These are phyloP conservation scores for Tulasnella sp. DNA, from an alignment of 768 basidiomycete genomes.

Conservation along the genomic window DNA sequence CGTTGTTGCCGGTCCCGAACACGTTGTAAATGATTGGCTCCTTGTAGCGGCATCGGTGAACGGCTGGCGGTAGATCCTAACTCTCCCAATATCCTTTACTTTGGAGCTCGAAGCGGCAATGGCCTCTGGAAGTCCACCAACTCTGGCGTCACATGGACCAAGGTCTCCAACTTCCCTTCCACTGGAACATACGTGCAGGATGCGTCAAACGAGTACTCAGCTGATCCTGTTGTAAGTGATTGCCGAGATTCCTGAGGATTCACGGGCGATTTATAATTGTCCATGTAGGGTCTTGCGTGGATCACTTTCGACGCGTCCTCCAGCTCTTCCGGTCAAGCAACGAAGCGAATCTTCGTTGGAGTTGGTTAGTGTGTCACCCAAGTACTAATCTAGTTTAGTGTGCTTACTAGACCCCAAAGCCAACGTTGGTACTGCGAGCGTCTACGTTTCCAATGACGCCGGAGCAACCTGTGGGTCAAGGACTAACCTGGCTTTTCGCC, in stretches of 20 bases:
- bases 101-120: conserved; percentile 65
- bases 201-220: conserved; percentile 1
- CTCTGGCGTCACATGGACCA: conserved; percentile 60
- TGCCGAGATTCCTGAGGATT: background rate
- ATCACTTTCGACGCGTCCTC: conserved; percentile 58
- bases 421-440: conserved; percentile 56
- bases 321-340: conserved; percentile 54
- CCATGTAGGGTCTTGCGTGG: conserved; percentile 55
- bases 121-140: conserved; percentile 70
- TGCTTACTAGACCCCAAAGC: conserved; percentile 40
- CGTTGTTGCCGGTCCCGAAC: conserved; percentile 38
- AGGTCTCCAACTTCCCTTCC: conserved; percentile 63
- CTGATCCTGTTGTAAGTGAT: conserved; percentile 7
- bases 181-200: conserved; percentile 60
- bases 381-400: background rate
- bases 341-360: conserved; percentile 68
- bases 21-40: background rate
- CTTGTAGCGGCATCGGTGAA: conserved; percentile 44
- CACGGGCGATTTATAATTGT: conserved; percentile 39
- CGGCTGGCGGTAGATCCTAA: conserved; percentile 67
- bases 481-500: background rate
- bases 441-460: conserved; percentile 62
- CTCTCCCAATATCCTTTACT: conserved; percentile 62
- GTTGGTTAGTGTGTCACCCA: conserved; percentile 43
- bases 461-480: conserved; percentile 58